Conservation (phyloP, 2,329 filamentous ascomycete species). For the Monilinia polystroma region DNA sequence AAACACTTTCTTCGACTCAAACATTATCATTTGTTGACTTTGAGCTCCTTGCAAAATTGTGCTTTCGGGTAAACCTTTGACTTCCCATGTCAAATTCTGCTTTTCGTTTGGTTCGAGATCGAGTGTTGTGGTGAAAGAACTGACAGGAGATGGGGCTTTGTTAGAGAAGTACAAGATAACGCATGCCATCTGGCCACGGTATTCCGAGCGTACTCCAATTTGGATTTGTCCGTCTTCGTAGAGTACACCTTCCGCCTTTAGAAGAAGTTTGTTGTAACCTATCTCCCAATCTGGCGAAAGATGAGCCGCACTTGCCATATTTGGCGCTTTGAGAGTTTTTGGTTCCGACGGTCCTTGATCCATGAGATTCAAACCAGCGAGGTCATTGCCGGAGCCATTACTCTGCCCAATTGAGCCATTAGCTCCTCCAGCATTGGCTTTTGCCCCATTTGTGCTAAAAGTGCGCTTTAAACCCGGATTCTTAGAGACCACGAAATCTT, state of each 20-base stretch:
- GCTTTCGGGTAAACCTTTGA: slow-evolving; percentile 85
- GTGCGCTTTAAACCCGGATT: slow-evolving; percentile 81
- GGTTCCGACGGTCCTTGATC: slow-evolving; percentile 55
- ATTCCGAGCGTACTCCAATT: slow-evolving; percentile 88
- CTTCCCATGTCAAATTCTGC: slow-evolving; percentile 73
- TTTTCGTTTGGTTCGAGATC: slow-evolving; percentile 72
- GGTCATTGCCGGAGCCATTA: slow-evolving; percentile 53
- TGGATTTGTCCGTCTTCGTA: slow-evolving; percentile 96
- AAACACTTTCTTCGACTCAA: slow-evolving; percentile 82
- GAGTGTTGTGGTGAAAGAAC: slow-evolving; percentile 90
- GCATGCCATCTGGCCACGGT: slow-evolving; percentile 91
- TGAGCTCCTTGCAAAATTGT: slow-evolving; percentile 73
- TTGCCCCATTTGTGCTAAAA: slow-evolving; percentile 61
- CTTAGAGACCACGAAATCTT: slow-evolving; percentile 78
- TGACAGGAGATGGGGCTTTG: slow-evolving; percentile 80
- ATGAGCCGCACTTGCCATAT: slow-evolving; percentile 88
- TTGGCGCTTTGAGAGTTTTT: slow-evolving; percentile 66
- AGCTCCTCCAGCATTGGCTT: slow-evolving; percentile 42
- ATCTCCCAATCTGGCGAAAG: slow-evolving; percentile 92
- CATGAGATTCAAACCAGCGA: slow-evolving; percentile 80
- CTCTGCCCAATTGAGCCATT: slow-evolving; percentile 54
- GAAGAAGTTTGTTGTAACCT: slow-evolving; percentile 80
- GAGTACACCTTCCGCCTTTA: slow-evolving; percentile 79
- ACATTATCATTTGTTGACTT: slow-evolving; percentile 91
- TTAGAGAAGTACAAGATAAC: slow-evolving; percentile 96